Evolutionary conservation across 768 basidiomycete species (phyloP).

Genomic region (Mycena rebaudengoi): DNA sequence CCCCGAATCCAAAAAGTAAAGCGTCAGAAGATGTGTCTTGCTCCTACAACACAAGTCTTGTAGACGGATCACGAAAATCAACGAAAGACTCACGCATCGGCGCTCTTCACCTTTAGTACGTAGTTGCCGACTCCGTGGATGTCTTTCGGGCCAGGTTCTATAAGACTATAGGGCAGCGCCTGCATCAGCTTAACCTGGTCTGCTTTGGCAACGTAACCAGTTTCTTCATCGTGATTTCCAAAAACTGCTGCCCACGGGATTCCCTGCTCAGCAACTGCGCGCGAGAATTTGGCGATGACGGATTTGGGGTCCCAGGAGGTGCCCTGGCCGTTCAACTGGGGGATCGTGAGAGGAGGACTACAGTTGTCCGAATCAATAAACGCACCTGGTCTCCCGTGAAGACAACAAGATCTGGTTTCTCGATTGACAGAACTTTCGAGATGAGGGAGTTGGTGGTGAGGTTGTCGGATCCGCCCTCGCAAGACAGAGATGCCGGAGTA

Average conservation of each 20-base stretch:
- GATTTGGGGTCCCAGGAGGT: slow-evolving; percentile 91
- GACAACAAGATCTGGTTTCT: slow-evolving; percentile 91
- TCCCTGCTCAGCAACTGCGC: slow-evolving; percentile 72
- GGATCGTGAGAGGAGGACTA: too few species aligned
- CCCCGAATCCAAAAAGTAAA: slow-evolving; percentile 94
- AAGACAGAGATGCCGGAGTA: slow-evolving; percentile 62
- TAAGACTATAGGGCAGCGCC: slow-evolving; percentile 85
- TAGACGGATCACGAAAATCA: background rate
- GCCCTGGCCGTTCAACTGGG: slow-evolving; percentile 58
- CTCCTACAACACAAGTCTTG: slow-evolving; percentile 57
- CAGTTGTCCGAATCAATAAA: too few species aligned
- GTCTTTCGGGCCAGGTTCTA: slow-evolving; percentile 81
- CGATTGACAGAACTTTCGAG: slow-evolving; percentile 71
- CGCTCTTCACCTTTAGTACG: slow-evolving; percentile 82
- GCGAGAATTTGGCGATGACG: slow-evolving; percentile 89
- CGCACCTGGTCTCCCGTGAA: slow-evolving; percentile 86
- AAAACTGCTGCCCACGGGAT: slow-evolving; percentile 95
- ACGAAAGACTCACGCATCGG: slow-evolving; percentile 73
- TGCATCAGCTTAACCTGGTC: slow-evolving; percentile 78
- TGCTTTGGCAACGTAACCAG: slow-evolving; percentile 61
- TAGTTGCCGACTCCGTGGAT: slow-evolving; percentile 95
- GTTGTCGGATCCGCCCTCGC: slow-evolving; percentile 70
- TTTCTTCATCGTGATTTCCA: slow-evolving; percentile 93
- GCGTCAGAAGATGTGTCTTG: slow-evolving; percentile 85
- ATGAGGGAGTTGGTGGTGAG: slow-evolving; percentile 76